Evolutionary conservation across 2,329 filamentous ascomycete genomes (phyloP), one percentile per base, ranked within the genome.

Genomic region (Sclerotinia nivalis): DNA sequence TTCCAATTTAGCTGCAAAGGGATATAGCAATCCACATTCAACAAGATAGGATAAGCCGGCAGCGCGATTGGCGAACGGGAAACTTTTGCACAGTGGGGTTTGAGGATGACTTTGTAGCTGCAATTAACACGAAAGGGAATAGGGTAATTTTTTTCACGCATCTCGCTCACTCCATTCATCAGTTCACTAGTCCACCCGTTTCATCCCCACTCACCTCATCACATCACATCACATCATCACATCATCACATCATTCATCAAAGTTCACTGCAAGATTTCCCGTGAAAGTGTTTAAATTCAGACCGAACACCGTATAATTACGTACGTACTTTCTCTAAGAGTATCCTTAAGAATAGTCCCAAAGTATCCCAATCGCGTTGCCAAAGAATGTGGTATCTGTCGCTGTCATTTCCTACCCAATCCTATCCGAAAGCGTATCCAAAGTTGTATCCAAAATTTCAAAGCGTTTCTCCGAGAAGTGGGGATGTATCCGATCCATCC

Each of bases 341-440:
- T 31, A 47, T 50, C 61, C 61, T 34, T 52, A 28, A 52, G 47
- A 52, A 52, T 52, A 9, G 22, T 28, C 28, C 47, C 61, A 13
- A 43, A 54, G 49, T n/a, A 18, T 40, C 20, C 47, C 6, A 40
- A 52, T 28, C n/a, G 31, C 61, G 15, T n/a, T 43, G 31, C 61
- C 61, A 65, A 65, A 52, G 61, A 65, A 65, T 40, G 61, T 65
- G 61, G 61, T 65, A 65, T 65, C 61, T 43, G 47, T 65, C 61
- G 61, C 61, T 40, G 10, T 65, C 61, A 65, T 65, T 52, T 40
- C 49, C 40, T 34, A 47, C 20, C 59, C 43, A 60, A 60, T 59
- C n/a, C 2, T 25, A 60, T 45, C 58, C 58, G 28, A 28, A 59
- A 25, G 55, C 40, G 31, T 34, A 50, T 10, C 45, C 60, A 50